Conservation (phyloP, 2,329 filamentous ascomycete species). For the Phaeophleospora eucalypticola region DNA sequence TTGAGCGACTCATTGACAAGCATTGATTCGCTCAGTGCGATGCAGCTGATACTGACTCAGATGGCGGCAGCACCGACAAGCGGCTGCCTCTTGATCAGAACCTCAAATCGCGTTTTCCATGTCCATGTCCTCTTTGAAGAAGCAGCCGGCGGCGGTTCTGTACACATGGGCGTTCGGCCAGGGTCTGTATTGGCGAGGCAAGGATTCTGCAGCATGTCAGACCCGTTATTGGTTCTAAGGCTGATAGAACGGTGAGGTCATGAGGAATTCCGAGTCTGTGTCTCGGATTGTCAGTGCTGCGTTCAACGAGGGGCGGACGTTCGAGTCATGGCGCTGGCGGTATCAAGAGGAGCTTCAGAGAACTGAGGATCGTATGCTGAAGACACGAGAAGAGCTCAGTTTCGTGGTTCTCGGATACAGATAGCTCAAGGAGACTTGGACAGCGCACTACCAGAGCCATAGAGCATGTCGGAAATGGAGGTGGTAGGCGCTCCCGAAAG, state of each 20-base stretch:
- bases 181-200: slow-evolving; percentile 11
- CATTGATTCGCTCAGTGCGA: no score
- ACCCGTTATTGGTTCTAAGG: slow-evolving; percentile 7
- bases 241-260: slow-evolving; percentile 24
- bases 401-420: background rate
- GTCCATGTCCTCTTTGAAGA: slow-evolving; percentile 18
- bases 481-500: slow-evolving; percentile 15
- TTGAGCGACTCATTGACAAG: no score
- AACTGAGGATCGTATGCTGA: slow-evolving; percentile 20
- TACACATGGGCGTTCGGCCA: slow-evolving; percentile 19
- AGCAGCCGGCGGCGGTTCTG: slow-evolving; percentile 19
- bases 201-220: slow-evolving; percentile 14
- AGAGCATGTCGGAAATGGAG: slow-evolving; percentile 26
- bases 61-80: no score
- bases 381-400: slow-evolving; percentile 9
- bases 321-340: background rate
- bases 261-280: slow-evolving; percentile 24
- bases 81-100: no score
- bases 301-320: slow-evolving; percentile 9
- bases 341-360: slow-evolving; percentile 13
- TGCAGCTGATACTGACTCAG: no score
- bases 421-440: slow-evolving; percentile 10
- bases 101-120: background rate
- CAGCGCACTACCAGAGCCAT: slow-evolving; percentile 21
- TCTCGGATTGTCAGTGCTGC: slow-evolving; percentile 11